Evolutionary conservation across 148 eudicot genomes (phyloP).

Genomic region (Salicornia ramosissima): DNA sequence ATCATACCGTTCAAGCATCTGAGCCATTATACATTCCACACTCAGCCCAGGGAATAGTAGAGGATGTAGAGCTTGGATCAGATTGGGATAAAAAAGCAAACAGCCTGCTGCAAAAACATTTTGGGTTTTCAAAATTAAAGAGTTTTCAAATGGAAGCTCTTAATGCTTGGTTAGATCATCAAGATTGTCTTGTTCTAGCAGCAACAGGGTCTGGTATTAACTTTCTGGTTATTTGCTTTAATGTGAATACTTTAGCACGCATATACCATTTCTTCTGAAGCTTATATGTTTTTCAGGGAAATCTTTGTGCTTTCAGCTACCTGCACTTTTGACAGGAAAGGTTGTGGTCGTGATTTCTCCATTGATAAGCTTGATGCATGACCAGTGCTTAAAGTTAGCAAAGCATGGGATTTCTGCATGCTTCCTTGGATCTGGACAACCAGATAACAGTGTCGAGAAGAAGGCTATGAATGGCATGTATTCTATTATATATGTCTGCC

Average conservation of each 20-base stretch:
- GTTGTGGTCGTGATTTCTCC: slow-evolving; percentile 93
- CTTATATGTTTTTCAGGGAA: slow-evolving; percentile 50
- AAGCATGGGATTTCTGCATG: slow-evolving; percentile 92
- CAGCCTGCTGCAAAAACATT: slow-evolving; percentile 51
- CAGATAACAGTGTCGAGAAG: slow-evolving; percentile 63
- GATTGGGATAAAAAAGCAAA: slow-evolving; percentile 57
- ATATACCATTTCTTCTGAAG: neutral
- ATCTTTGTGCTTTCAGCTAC: slow-evolving; percentile 90
- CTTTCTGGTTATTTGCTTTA: slow-evolving; percentile 4
- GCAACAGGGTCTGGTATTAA: slow-evolving; percentile 93
- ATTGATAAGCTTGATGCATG: slow-evolving; percentile 95
- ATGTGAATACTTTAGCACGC: neutral
- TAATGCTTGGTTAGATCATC: slow-evolving; percentile 58
- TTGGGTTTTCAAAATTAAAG: slow-evolving; percentile 68
- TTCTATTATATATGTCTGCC: slow-evolving; percentile 74
- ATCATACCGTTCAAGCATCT: slow-evolving; percentile 18
- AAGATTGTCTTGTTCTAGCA: slow-evolving; percentile 88
- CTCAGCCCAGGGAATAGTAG: slow-evolving; percentile 21
- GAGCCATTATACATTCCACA: slow-evolving; percentile 2
- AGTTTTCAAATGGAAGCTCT: slow-evolving; percentile 82
- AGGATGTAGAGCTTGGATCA: slow-evolving; percentile 37
- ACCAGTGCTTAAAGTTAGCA: slow-evolving; percentile 86
- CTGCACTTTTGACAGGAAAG: slow-evolving; percentile 82
- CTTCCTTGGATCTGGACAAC: slow-evolving; percentile 95
- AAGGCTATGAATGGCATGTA: slow-evolving; percentile 88